Evolutionary conservation across 371 early-diverging fungal species (phyloP), one percentile per base, ranked within the genome.

Genomic region (Rhizopus arrhizus): DNA sequence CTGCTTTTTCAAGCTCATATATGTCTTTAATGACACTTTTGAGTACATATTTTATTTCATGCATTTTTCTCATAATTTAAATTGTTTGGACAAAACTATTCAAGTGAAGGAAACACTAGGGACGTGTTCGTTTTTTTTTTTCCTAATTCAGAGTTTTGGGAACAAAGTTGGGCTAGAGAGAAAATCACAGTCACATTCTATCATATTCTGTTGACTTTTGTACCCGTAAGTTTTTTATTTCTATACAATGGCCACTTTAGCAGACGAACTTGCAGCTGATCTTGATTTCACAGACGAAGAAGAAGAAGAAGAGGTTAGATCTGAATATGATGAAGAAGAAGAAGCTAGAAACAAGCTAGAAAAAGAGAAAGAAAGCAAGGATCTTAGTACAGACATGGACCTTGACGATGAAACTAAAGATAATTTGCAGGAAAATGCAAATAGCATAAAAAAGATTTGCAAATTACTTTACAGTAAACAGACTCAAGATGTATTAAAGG

Each of bases 181-280:
- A 22, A 22, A 22, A 22, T 2, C 0, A 22, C 22, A 22, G 22
- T 22, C 22, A 22, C 22, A 22, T 22, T 22, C 22, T 22, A 22
- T 22, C 22, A 22, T 22, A 22, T 22, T 22, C 22, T 22, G 22
- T 2, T 1, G 22, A 22, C 1, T 22, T 22, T 22, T 22, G 22
- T 22, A 2, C 22, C 22, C 22, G 22, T 2, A 22, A 22, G 22
- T 22, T 22, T 22, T 22, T 22, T 22, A 22, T 22, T 22, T 22
- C 22, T 22, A 22, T 22, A 22, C 22, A 22, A 79, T 79, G 74
- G 69, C 73, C 45, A 81, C 89, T 38, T 74, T 90, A 51, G 89
- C 89, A n/a, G 89, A 89, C 56, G 91, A 91, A 67, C 74, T 91
- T 28, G 83, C 88, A 11, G 90, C 88, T 5, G 92, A 90, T 68